Base-by-base conservation (phyloP, 2,329 filamentous ascomycete species). In the Colletotrichum chlorophyti region DNA sequence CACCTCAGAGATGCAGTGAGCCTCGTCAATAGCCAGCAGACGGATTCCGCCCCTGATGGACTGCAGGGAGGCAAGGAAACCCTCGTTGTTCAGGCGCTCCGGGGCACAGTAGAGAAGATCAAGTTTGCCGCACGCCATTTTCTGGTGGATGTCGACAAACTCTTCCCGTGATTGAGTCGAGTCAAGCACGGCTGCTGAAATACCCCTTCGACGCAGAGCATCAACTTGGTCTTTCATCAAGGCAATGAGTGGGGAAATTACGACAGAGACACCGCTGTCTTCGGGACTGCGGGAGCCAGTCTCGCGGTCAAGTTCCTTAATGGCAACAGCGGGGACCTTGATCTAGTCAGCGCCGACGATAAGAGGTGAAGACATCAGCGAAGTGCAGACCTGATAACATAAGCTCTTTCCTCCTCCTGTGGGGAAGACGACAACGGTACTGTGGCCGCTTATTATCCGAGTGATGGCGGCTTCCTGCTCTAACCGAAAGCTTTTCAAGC, bases 191-290 rank as follows among this genome's bases (percentile, higher is more conserved):
- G 82, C 83, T 8, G 83, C 84, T 9, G 76, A 65, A 9, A 87
- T 77, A 1, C 79, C 79, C 24, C 77, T 75, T 9, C 73, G 73
- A 42, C 76, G 71, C 17, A 87, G 71, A 2, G 79, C 78, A 62
- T 86, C 83, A 0, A 84, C 82, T 62, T 87, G 84, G 60, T 86
- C 83, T 64, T 86, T 86, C 83, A 85, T 85, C 50, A 86, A 65
- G 2, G 82, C 82, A 48, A 85, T 82, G 3, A 85, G 68, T 0
- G 82, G 82, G 0, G 81, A 85, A 2, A 85, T 80, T 3, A 85
- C 80, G 6, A 86, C 74, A 1, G 81, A 85, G 60, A 85, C 77
- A 6, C 82, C 84, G 10, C 72, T 68, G 15, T 75, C 72, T 3
- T 67, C 68, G 1, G 66, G 48, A 0, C 64, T 64, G 37, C 69